Conservation (phyloP, 805 yeast species). For the Yarrowia sp. region DNA sequence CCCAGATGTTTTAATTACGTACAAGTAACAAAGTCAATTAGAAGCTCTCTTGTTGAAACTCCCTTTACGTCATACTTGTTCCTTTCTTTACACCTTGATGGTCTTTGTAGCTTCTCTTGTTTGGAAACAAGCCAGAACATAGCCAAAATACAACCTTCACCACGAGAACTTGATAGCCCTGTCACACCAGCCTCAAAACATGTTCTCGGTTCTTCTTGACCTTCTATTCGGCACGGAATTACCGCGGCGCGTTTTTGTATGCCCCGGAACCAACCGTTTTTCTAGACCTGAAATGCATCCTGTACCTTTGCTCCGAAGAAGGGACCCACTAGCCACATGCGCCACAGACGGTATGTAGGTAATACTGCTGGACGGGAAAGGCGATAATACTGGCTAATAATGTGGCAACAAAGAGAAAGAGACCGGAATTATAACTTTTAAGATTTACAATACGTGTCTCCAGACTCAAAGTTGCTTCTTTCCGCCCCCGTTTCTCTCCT, state of each 20-base stretch:
- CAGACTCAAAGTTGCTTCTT: not conserved
- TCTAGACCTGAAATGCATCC: not conserved
- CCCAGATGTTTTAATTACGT: too few species aligned
- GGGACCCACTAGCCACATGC: conserved; percentile 27
- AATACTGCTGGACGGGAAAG: not conserved
- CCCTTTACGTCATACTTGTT: too few species aligned
- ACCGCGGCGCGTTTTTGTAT: conserved; percentile 1
- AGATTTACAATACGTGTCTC: not conserved
- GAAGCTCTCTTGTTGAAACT: too few species aligned
- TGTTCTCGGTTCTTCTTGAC: not conserved
- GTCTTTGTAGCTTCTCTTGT: too few species aligned
- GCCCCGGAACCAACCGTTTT: conserved; percentile 1
- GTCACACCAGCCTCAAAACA: not conserved
- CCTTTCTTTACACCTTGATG: too few species aligned
- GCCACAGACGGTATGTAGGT: not conserved
- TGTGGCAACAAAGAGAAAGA: too few species aligned
- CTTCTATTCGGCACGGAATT: not conserved
- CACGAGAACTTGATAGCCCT: too few species aligned
- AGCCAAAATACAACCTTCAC: too few species aligned
- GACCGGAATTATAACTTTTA: not conserved
- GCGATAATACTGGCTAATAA: not conserved
- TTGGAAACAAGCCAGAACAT: too few species aligned
- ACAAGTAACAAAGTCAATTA: too few species aligned
- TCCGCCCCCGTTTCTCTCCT: not conserved
- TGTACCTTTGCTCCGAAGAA: conserved; percentile 26